Conservation (phyloP, 2,329 filamentous ascomycete genomes). For the Sporothrix phasma region DNA sequence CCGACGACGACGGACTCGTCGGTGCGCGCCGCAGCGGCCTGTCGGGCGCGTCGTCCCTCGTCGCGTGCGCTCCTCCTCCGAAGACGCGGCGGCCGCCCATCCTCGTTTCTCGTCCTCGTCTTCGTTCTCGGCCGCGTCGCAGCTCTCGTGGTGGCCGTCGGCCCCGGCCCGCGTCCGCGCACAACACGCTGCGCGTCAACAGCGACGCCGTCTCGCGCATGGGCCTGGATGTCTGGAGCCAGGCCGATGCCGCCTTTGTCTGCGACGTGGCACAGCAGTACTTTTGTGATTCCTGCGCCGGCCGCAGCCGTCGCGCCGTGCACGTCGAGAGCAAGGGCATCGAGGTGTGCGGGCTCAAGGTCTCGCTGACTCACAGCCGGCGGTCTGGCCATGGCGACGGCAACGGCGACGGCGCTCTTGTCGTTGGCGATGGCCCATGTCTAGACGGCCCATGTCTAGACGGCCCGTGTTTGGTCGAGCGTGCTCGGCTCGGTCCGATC, state of each 20-base stretch:
- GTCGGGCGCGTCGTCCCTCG: background rate
- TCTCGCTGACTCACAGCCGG: slow-evolving; percentile 43
- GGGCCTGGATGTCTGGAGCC: slow-evolving; percentile 72
- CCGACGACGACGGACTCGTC: slow-evolving; percentile 10
- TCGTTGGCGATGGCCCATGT: background rate
- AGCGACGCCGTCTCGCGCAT: slow-evolving; percentile 58
- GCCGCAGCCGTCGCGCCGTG: slow-evolving; percentile 44
- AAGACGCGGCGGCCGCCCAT: slow-evolving; percentile 1
- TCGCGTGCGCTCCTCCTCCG: slow-evolving; percentile 9
- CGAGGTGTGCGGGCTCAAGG: slow-evolving; percentile 62
- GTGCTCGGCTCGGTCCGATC: background rate
- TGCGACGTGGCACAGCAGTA: slow-evolving; percentile 52
- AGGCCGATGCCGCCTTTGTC: slow-evolving; percentile 58
- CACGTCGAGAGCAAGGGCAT: slow-evolving; percentile 58
- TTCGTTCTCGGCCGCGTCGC: background rate
- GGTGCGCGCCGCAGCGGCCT: slow-evolving; percentile 13
- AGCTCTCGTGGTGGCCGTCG: background rate
- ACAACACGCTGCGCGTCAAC: slow-evolving; percentile 40
- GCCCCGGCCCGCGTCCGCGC: slow-evolving; percentile 4
- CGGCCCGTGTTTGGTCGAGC: background rate
- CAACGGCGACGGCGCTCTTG: background rate
- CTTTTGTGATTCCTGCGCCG: slow-evolving; percentile 38
- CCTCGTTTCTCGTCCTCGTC: background rate
- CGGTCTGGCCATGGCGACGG: slow-evolving; percentile 1
- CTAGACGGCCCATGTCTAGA: background rate